A percentile compares a stretch with the other conserved stretches of the same genome.
Evolutionary conservation across 495 filamentous ascomycete genomes (phyloP).

Genomic region (Immersiella caudata): DNA sequence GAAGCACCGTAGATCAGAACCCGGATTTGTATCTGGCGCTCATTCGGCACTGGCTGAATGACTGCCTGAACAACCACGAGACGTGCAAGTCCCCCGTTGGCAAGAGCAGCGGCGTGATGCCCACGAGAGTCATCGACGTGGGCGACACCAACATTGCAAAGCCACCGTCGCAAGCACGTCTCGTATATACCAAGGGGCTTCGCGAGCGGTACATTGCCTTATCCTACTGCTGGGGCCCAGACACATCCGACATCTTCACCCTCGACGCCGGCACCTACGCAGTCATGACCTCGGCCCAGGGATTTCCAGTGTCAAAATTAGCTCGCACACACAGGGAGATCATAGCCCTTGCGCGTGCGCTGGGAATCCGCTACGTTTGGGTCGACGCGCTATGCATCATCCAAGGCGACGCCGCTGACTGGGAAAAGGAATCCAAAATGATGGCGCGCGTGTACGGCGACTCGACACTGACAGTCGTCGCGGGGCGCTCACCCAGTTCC

Average conservation of each 20-base stretch:
- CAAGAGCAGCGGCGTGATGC: conserved; percentile 1
- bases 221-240: conserved; percentile 20
- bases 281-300: conserved; percentile 2
- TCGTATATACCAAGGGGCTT: conserved; percentile 13
- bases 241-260: conserved; percentile 11
- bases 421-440: conserved; percentile 13
- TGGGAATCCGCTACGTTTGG: conserved; percentile 25
- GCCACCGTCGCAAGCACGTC: neutral
- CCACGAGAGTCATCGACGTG: conserved; percentile 20
- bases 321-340: conserved; percentile 16
- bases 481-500: conserved; percentile 17
- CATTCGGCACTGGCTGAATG: conserved; percentile 9
- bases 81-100: neutral
- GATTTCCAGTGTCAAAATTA: neutral
- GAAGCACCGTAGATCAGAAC: conserved; percentile 14
- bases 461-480: conserved; percentile 11
- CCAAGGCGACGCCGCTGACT: conserved; percentile 24
- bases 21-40: conserved; percentile 16
- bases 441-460: conserved; percentile 17
- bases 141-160: neutral
- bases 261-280: conserved; percentile 6
- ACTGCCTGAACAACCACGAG: conserved; percentile 11
- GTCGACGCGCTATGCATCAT: conserved; percentile 40
- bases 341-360: conserved; percentile 3
- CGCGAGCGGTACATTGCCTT: conserved; percentile 15